Conservation (phyloP, 805 yeast genomes). For the Metschnikowia henanensis region DNA sequence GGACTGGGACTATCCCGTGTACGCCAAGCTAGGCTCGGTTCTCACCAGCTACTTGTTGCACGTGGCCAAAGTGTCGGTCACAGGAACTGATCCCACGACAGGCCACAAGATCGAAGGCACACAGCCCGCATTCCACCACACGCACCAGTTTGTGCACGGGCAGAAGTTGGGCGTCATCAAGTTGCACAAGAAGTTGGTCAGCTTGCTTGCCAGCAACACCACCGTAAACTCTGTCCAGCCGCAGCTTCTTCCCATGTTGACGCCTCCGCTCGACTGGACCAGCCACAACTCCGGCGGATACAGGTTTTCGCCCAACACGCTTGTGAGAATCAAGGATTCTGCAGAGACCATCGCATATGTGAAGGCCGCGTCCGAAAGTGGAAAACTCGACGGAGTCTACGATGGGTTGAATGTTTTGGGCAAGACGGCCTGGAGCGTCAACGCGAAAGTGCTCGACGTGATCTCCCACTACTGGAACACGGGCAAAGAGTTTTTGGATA, state of each 20-base stretch:
- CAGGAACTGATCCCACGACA: conserved; percentile 79
- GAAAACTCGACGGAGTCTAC: conserved; percentile 64
- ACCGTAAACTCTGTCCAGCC: conserved; percentile 72
- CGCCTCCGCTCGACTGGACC: conserved; percentile 88
- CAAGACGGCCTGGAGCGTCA: conserved; percentile 89
- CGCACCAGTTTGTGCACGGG: conserved; percentile 80
- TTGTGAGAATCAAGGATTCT: conserved; percentile 79
- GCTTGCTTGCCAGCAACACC: conserved; percentile 65
- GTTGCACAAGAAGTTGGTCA: conserved; percentile 67
- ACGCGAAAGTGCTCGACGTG: conserved; percentile 64
- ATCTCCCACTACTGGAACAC: conserved; percentile 85
- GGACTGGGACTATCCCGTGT: conserved; percentile 28
- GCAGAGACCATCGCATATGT: conserved; percentile 90
- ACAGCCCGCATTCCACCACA: conserved; percentile 90
- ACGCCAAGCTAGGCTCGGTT: conserved; percentile 77
- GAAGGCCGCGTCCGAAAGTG: conserved; percentile 75
- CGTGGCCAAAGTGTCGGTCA: conserved; percentile 79
- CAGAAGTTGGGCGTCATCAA: conserved; percentile 78
- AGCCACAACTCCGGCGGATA: conserved; percentile 85
- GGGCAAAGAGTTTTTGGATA: conserved; percentile 74
- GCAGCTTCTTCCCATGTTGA: conserved; percentile 89
- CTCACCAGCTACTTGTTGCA: conserved; percentile 73
- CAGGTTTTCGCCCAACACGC: conserved; percentile 55
- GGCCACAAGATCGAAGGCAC: conserved; percentile 63
- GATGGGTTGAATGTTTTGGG: conserved; percentile 62